Evolutionary conservation across 768 basidiomycete genomes (phyloP).

Genomic region (Calocera viscosa): DNA sequence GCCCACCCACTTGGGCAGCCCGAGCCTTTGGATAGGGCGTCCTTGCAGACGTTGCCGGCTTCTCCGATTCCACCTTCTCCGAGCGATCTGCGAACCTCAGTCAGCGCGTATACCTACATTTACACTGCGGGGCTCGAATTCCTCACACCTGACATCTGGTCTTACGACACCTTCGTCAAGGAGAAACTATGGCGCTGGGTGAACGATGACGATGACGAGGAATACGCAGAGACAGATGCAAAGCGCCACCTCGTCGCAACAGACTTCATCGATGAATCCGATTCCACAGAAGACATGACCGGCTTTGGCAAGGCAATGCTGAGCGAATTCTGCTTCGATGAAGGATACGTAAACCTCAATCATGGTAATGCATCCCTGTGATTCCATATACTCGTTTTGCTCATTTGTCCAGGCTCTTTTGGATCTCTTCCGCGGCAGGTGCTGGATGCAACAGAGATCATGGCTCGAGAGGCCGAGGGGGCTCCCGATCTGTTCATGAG

Average conservation of each 20-base stretch:
- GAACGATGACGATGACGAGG: constrained; percentile 29
- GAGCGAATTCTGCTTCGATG: constrained; percentile 26
- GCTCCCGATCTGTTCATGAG: constrained; percentile 28
- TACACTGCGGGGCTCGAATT: constrained; percentile 36
- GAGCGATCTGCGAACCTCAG: constrained; percentile 26
- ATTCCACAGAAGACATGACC: constrained; percentile 18
- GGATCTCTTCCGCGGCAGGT: constrained; percentile 27
- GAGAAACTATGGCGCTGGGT: constrained; percentile 74
- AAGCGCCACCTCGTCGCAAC: constrained; percentile 24
- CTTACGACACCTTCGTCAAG: constrained; percentile 64
- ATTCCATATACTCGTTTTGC: background rate
- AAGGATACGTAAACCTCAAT: constrained; percentile 29
- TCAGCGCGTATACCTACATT: constrained; percentile 61
- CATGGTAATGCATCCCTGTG: constrained; percentile 21
- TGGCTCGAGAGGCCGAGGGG: constrained; percentile 24
- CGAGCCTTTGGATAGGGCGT: constrained; percentile 22
- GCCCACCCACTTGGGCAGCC: constrained; percentile 46
- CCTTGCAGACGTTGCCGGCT: constrained; percentile 31
- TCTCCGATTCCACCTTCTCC: constrained; percentile 34
- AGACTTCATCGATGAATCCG: constrained; percentile 14
- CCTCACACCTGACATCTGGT: constrained; percentile 58
- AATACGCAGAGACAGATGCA: constrained; percentile 45
- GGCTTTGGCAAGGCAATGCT: constrained; percentile 27
- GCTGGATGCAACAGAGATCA: constrained; percentile 20
- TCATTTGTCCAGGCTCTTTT: constrained; percentile 23